Evolutionary conservation across 176 grass and related monocot genomes (phyloP).

Genomic region (Themeda triandra): DNA sequence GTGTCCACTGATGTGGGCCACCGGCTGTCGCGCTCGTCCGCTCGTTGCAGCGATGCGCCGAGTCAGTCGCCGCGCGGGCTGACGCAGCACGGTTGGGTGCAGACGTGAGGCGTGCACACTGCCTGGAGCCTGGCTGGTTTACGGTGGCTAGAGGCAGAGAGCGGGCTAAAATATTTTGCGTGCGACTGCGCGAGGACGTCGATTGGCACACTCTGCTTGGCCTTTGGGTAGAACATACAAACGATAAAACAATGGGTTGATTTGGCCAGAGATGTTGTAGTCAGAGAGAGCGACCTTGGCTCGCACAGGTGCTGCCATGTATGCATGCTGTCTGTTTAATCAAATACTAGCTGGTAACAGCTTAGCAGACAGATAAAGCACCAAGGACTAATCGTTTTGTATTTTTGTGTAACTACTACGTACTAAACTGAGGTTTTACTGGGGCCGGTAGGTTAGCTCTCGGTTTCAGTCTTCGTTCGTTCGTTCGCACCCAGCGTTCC

Average conservation of each 20-base stretch:
- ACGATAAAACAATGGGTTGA: background rate
- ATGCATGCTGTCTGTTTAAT: background rate
- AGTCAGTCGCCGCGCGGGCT: too few relatives aligned
- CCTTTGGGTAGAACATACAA: too few relatives aligned
- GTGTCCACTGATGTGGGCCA: background rate
- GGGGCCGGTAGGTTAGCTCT: background rate
- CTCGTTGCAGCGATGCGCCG: background rate
- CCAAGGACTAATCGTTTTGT: too few relatives aligned
- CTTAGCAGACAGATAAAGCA: too few relatives aligned
- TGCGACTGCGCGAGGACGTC: background rate
- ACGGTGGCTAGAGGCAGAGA: too few relatives aligned
- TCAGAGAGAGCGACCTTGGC: constrained; percentile 9
- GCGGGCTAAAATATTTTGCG: too few relatives aligned
- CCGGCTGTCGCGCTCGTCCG: background rate
- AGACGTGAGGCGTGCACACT: too few relatives aligned
- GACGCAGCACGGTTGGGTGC: too few relatives aligned
- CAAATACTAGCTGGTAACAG: constrained; percentile 9
- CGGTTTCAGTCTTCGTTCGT: background rate
- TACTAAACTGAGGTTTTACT: background rate
- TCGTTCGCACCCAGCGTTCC: background rate
- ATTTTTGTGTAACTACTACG: background rate
- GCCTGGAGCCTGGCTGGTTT: too few relatives aligned
- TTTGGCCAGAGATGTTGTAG: background rate
- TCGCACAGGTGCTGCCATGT: background rate
- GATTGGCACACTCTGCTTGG: background rate